phyloP scores from a whole-genome alignment of 2,329 filamentous ascomycete species.

The Byssochlamys sp. region DNA sequence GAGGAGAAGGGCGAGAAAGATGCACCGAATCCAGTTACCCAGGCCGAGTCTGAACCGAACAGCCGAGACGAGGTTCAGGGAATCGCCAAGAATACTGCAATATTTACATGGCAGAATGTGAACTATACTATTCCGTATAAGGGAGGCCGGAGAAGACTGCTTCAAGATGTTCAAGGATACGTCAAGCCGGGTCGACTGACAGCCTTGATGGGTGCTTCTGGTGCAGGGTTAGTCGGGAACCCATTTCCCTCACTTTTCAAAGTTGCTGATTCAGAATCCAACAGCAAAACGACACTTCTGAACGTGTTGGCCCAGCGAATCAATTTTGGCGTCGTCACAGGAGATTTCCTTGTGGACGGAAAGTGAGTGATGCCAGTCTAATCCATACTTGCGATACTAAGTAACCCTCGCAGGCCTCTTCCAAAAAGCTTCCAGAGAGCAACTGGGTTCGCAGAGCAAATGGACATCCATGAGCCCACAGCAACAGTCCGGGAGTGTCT shows the following conservation, averaged over 20 bases:
- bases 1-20: slow-evolving; percentile 42
- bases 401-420: slow-evolving; percentile 21
- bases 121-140: slow-evolving; percentile 55
- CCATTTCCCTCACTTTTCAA: background rate
- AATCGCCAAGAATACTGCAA: slow-evolving; percentile 55
- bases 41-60: slow-evolving; percentile 10
- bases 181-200: slow-evolving; percentile 69
- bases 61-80: slow-evolving; percentile 31
- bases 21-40: slow-evolving; percentile 5
- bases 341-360: slow-evolving; percentile 38
- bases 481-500: slow-evolving; percentile 59
- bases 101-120: slow-evolving; percentile 80
- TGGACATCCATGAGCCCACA: slow-evolving; percentile 58
- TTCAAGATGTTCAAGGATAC: slow-evolving; percentile 59
- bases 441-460: slow-evolving; percentile 52
- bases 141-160: slow-evolving; percentile 36
- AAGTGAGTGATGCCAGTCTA: slow-evolving; percentile 17
- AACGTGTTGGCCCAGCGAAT: slow-evolving; percentile 39
- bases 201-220: slow-evolving; percentile 71
- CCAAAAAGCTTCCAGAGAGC: slow-evolving; percentile 44
- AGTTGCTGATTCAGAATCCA: background rate
- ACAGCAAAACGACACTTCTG: slow-evolving; percentile 41
- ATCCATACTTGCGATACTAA: slow-evolving; percentile 1
- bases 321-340: slow-evolving; percentile 36
- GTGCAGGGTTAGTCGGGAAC: slow-evolving; percentile 32